A percentile compares a stretch with the other conserved stretches of the same genome.
These are phyloP conservation scores for Coemansia sp. DNA, from an alignment of 192 early-diverging fungal species.

Conservation along the genomic window DNA sequence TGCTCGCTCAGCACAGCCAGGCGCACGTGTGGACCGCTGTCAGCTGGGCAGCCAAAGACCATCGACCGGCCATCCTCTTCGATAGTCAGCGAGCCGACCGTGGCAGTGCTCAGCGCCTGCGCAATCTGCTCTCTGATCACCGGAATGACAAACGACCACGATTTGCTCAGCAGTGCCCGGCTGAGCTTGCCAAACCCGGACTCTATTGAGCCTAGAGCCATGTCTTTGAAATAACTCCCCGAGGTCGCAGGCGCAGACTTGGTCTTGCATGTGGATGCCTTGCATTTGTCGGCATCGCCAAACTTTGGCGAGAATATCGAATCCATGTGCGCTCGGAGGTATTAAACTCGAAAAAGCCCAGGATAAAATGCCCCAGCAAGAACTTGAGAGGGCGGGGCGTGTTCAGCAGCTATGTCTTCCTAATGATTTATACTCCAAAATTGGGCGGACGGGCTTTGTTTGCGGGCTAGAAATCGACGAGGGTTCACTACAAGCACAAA, in stretches of 20 bases:
- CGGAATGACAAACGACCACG: conserved; percentile 20
- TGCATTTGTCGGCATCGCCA: neutral
- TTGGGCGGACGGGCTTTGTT: too few species aligned
- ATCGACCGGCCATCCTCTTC: conserved; percentile 29
- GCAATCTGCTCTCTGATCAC: conserved; percentile 26
- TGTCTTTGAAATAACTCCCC: conserved; percentile 1
- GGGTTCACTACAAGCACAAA: too few species aligned
- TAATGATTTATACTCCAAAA: too few species aligned
- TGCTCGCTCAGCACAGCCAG: conserved; percentile 59
- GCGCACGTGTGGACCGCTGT: conserved; percentile 31
- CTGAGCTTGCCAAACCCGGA: conserved; percentile 16
- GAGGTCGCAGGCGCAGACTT: neutral
- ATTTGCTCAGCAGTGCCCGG: conserved; percentile 7
- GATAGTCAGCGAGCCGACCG: conserved; percentile 46
- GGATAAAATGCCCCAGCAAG: neutral
- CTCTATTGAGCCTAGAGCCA: conserved; percentile 19
- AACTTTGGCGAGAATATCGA: neutral
- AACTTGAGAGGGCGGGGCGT: neutral
- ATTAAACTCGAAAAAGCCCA: neutral
- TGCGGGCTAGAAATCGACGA: neutral
- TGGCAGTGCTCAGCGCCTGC: conserved; percentile 35
- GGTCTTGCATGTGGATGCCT: conserved; percentile 14
- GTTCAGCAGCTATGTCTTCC: neutral
- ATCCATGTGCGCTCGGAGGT: neutral
- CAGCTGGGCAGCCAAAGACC: conserved; percentile 52